Percentiles rank a stretch among this genome's conserved stretches.
phyloP scores from a whole-genome alignment of 257 asterid genomes.

The Henckelia pumila region DNA sequence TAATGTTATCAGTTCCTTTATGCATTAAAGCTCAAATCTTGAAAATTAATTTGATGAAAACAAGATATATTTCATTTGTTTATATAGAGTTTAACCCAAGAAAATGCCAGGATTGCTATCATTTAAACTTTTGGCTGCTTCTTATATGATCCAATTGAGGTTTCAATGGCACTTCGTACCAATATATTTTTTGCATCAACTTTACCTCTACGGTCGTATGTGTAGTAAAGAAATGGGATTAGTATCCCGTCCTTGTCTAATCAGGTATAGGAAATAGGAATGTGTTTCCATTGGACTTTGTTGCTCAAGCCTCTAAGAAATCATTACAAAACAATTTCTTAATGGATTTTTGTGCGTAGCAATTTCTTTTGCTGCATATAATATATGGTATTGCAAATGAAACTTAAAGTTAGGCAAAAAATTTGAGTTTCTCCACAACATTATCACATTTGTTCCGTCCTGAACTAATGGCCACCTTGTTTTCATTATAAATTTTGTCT shows the following conservation, averaged over 20 bases:
- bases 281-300: not conserved
- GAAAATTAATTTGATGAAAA: not conserved
- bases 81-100: not conserved
- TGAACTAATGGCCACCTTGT: not conserved
- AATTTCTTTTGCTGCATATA: not conserved
- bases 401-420: no score
- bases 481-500: no score
- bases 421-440: not conserved
- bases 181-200: not conserved
- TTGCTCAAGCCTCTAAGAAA: not conserved
- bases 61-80: not conserved
- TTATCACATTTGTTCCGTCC: not conserved
- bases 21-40: not conserved
- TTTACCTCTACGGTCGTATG: not conserved
- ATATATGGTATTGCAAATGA: not conserved
- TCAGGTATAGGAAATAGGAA: not conserved
- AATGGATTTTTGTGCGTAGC: not conserved
- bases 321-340: not conserved
- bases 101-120: not conserved
- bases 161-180: not conserved
- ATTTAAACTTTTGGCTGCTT: not conserved
- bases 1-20: not conserved
- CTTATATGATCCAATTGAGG: not conserved
- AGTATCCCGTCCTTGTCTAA: not conserved
- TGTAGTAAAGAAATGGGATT: not conserved